Base-by-base conservation (phyloP, 371 early-diverging fungal species). In the Nosema muscidifuracis region DNA sequence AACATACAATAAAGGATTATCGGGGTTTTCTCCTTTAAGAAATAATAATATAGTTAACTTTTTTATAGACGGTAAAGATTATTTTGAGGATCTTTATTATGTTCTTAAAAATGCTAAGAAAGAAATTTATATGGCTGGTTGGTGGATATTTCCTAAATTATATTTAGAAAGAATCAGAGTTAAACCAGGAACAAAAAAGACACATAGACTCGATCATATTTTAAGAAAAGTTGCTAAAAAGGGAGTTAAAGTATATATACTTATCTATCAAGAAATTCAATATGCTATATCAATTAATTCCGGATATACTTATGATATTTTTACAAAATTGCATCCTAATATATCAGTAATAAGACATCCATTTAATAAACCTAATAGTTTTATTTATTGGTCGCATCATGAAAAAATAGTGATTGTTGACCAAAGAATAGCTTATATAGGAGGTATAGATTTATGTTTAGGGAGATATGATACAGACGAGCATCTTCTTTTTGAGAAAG, bases 331-430 rank as follows among this genome's bases (percentile, higher is more conserved):
- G 57, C 90, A 91, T 78, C 86, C 85, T 13, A 90, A 90, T 76
- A 91, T 92, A 60, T 84, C 87, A 62, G 86, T 86, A 81, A 79
- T 75, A 72, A 79, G 78, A 67, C 71, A 77, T 67, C 76, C 79
- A 20, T 76, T 77, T 10, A 74, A 72, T 53, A 40, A 74, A 18
- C 90, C 90, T 78, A 89, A 89, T 72, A 81, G 84, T 89, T 89
- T 26, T 33, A 56, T 68, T 40, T 73, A 60, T 66, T 79, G 74
- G 58, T 65, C 77, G 51, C 89, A 89, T 69, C 90, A 90, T 78
- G 90, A 91, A 85, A 93, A 93, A 86, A 86, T 91, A 26, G 88
- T 88, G 0, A 85, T 92, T 1, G 85, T 93, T 0, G 93, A 93
- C 80, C 85, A 87, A 67, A 84, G 86, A 31, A 76, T 90, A 55